Percentiles rank a stretch among this genome's conserved stretches.
phyloP scores from a whole-genome alignment of 208 protist species.

The Naegleria lovaniensis region DNA sequence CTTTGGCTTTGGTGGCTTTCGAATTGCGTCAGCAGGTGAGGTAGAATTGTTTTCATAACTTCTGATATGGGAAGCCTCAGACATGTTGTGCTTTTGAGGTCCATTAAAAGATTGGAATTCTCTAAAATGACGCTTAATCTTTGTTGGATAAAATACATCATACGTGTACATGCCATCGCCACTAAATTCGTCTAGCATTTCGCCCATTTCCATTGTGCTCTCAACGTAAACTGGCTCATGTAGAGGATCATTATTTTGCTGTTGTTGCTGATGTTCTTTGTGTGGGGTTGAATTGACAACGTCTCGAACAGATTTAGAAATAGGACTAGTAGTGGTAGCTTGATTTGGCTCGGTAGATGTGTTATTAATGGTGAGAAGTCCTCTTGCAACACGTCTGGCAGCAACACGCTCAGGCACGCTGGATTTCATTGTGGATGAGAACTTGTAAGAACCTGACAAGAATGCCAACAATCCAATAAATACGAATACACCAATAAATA shows the following conservation, averaged over 20 bases:
- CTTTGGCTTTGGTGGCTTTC: not conserved
- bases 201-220: not conserved
- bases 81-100: not conserved
- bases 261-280: not conserved
- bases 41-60: not conserved
- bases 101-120: not conserved
- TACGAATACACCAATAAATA: not conserved
- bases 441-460: not conserved
- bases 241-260: not conserved
- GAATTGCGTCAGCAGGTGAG: not conserved
- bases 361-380: not conserved
- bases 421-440: not conserved
- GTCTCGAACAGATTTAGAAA: not conserved
- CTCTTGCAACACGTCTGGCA: not conserved
- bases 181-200: not conserved
- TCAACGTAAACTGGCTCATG: not conserved
- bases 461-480: not conserved
- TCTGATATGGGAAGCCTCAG: not conserved
- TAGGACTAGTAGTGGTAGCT: not conserved
- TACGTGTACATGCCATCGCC: not conserved
- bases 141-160: not conserved
- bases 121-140: not conserved
- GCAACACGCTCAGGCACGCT: not conserved
- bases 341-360: not conserved
- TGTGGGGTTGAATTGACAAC: not conserved